These are phyloP conservation scores for Sugiyamaella paludigena DNA, from an alignment of 1,139 yeast species.

Conservation along the genomic window DNA sequence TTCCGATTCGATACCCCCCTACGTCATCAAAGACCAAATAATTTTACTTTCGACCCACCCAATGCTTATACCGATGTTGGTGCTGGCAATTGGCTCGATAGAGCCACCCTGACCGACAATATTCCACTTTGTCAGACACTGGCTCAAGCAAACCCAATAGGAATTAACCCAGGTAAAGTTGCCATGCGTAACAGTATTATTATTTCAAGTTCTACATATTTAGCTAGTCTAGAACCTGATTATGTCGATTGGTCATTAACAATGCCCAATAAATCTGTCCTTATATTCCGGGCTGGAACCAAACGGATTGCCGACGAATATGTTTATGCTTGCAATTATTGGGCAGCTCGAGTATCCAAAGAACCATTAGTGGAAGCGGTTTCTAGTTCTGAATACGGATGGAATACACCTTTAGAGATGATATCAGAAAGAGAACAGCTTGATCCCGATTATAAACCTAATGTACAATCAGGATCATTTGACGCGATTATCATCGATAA, in stretches of 20 bases:
- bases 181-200: constrained; percentile 14
- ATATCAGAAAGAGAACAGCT: neutral
- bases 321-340: constrained; percentile 77
- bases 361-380: constrained; percentile 65
- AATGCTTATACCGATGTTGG: constrained; percentile 42
- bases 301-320: constrained; percentile 67
- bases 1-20: constrained; percentile 30
- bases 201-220: constrained; percentile 16
- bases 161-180: constrained; percentile 21
- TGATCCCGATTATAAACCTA: constrained; percentile 6
- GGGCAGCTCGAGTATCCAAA: constrained; percentile 85
- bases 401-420: constrained; percentile 46
- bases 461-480: constrained; percentile 20
- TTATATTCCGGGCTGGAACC: constrained; percentile 53
- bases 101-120: constrained; percentile 35
- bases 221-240: constrained; percentile 13
- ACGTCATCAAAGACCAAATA: constrained; percentile 7
- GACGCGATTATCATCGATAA: constrained; percentile 29
- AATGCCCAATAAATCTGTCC: constrained; percentile 37
- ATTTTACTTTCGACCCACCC: constrained; percentile 12
- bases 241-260: constrained; percentile 36
- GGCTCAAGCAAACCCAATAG: constrained; percentile 32
- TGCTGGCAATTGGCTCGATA: constrained; percentile 63
- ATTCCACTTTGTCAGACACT: constrained; percentile 36
- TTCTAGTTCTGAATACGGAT: constrained; percentile 78